A percentile compares a stretch with the other conserved stretches of the same genome.
Conservation (phyloP, 352 stramenopile species). For the Phytophthora sp. region DNA sequence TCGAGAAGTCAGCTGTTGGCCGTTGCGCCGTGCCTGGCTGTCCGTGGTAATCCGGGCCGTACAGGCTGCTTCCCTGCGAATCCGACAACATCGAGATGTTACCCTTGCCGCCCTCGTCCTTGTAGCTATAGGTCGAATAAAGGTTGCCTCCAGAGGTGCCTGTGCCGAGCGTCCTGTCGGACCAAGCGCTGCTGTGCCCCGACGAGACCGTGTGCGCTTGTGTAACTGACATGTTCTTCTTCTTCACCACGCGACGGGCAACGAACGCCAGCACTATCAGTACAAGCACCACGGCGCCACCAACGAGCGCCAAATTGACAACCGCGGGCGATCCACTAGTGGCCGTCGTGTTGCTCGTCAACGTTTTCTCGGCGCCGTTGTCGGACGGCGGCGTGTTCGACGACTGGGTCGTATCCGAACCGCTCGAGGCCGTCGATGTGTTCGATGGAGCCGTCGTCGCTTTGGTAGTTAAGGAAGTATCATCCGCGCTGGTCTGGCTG, state of each 20-base stretch:
- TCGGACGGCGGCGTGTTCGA: conserved; percentile 6
- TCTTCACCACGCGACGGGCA: conserved; percentile 37
- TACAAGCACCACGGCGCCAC: conserved; percentile 44
- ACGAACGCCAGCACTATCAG: conserved; percentile 63
- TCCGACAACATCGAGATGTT: conserved; percentile 32
- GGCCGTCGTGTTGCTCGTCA: conserved; percentile 14
- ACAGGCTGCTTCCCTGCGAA: conserved; percentile 33
- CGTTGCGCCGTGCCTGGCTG: conserved; percentile 19
- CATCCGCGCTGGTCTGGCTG: conserved; percentile 6
- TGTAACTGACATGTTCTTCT: conserved; percentile 36
- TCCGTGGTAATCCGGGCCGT: conserved; percentile 20
- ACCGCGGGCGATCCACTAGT: conserved; percentile 29
- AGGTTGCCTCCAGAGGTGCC: conserved; percentile 21
- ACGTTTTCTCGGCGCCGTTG: conserved; percentile 4
- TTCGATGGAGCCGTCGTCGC: not conserved
- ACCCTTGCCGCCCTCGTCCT: conserved; percentile 24
- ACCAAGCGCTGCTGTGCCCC: conserved; percentile 26
- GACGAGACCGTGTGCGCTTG: conserved; percentile 41
- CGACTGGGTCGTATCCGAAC: conserved; percentile 8
- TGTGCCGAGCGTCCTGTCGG: conserved; percentile 26
- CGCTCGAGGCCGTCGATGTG: not conserved
- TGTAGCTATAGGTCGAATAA: conserved; percentile 41
- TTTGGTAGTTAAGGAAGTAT: conserved; percentile 1
- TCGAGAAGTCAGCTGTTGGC: conserved; percentile 43
- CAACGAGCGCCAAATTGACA: conserved; percentile 58